Conservation (phyloP, 352 stramenopile genomes). For the Blastocystis hominis region DNA sequence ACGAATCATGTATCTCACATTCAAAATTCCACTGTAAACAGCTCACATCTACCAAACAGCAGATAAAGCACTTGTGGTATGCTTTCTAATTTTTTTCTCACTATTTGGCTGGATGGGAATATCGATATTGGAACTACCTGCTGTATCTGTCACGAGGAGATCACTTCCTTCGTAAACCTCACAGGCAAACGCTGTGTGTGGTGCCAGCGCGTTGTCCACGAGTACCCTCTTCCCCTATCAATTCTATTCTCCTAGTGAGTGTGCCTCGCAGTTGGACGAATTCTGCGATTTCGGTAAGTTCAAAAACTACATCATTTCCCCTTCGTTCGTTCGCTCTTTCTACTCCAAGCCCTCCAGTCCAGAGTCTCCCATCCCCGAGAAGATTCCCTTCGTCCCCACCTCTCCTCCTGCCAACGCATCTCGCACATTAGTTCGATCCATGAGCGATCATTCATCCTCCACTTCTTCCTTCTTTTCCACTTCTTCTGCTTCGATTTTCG, state of each 20-base stretch:
- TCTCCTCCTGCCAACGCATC: background rate
- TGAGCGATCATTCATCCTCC: background rate
- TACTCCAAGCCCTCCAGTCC: background rate
- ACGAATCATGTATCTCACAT: conserved; percentile 23
- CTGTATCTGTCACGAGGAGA: conserved; percentile 55
- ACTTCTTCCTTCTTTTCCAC: background rate
- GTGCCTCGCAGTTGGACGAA: background rate
- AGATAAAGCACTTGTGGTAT: conserved; percentile 53
- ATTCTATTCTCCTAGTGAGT: conserved; percentile 3
- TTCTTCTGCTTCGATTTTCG: background rate
- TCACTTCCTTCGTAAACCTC: conserved; percentile 50
- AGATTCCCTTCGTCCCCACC: background rate
- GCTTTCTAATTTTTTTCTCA: background rate
- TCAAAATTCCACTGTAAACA: conserved; percentile 58
- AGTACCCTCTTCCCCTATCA: background rate
- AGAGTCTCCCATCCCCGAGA: background rate
- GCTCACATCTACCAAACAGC: conserved; percentile 39
- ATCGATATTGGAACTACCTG: conserved; percentile 55
- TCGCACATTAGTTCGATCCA: background rate
- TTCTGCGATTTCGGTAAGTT: conserved; percentile 36
- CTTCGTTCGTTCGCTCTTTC: conserved; percentile 10
- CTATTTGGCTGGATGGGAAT: conserved; percentile 41
- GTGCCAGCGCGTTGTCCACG: conserved; percentile 54
- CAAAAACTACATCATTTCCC: conserved; percentile 34
- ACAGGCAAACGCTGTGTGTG: conserved; percentile 51